Evolutionary conservation across 75 land plant species (phyloP), one percentile per base, ranked within the genome.

Genomic region (Cryptomeria japonica): DNA sequence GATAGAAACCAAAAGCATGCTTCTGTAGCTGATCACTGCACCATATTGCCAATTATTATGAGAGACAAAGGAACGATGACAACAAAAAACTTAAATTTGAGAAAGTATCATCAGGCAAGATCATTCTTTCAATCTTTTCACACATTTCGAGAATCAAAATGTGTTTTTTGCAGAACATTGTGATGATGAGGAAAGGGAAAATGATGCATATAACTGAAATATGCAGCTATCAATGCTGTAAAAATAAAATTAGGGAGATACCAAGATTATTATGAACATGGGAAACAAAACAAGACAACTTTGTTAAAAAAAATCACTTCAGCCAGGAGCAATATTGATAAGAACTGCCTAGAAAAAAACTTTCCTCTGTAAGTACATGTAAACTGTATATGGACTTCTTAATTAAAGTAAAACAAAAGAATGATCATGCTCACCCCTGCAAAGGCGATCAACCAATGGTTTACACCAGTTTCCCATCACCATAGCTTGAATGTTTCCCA

Each of bases 361-460:
- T 73, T 11, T n/a, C 73, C n/a, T 28, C n/a, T n/a, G 31, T 70
- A n/a, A n/a, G 37, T 73, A 61, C 22, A 22, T 61, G 68, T 61
- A 61, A 61, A 61, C 28, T 19, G 76, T 73, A 10, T 73, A 32
- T 31, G 36, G 77, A 73, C 12, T 32, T 73, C 37, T 34, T 73
- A 73, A 73, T 31, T 73, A 31, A 34, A 34, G 32, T 14, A 34
- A 73, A 73, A 13, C 37, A 73, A 73, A 34, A 34, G 36, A 32
- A 73, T 73, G 38, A 73, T 10, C 77, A 73, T 12, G 13, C 77
- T 73, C 77, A 73, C 77, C 77, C 12, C 28, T 73, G 77, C 77
- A 32, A 73, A 73, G 77, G 37, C 77, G 77, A 73, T 73, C 77
- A 32, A 73, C 77, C 77, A 73, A 32, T 34, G 77, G 77, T 16